Base-by-base conservation (phyloP, 169 alveolate genomes). In the Cystoisospora suis region DNA sequence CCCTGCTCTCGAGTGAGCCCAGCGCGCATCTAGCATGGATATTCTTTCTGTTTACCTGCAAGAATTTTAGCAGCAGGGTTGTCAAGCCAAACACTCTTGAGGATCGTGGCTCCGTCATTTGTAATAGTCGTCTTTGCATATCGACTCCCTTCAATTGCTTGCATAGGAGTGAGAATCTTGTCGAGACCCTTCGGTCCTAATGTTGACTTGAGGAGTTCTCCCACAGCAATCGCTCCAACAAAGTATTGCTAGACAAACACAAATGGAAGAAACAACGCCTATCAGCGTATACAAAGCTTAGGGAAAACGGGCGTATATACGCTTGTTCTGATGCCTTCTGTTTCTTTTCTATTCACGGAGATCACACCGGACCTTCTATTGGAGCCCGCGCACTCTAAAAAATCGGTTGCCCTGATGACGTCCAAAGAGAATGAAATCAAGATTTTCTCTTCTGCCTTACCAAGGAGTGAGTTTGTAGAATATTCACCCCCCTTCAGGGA, bases 41-140 rank as follows among this genome's bases (percentile, higher is more conserved):
- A n/a, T n/a, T n/a, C n/a, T n/a, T n/a, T n/a, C n/a, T n/a, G n/a
- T n/a, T n/a, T n/a, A 90, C 93, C 93, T 69, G 98, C 99, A 75
- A 99, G 95, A 72, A 98, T 98, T 95, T 98, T 98, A 27, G 99
- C 99, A 58, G 99, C 99, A 34, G 99, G 99, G 95, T 99, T 99
- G 95, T 98, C 99, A 38, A 99, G 97, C 97, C 99, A 98, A 72
- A 99, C 98, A 65, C 99, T 97, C 94, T 97, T 98, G 90, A 99
- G 95, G 29, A 99, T 99, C 0, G 99, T 99, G 15, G 99, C 99
- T 23, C 99, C 99, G 94, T 99, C 99, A 94, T 99, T 99, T 1
- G 99, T 98, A 7, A 98, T 99, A 53, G 98, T 97, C 93, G 98
- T 97, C 88, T 95, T 96, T 87, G 95, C 95, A 94, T 89, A 92